phyloP scores from a whole-genome alignment of 805 yeast species.

The Candida odintsovae region DNA sequence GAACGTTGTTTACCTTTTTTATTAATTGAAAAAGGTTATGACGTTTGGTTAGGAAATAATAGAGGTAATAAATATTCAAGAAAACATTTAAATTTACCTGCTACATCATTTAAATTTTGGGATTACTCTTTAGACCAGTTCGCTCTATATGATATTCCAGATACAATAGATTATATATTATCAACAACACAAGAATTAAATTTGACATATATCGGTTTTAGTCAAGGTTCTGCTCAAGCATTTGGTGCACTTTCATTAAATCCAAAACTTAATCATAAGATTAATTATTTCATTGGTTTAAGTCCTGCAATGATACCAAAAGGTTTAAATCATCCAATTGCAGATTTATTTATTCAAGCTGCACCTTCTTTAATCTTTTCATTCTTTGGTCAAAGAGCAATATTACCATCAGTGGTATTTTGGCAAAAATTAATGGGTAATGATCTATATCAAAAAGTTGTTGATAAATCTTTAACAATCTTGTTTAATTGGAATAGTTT shows the following conservation, averaged over 20 bases:
- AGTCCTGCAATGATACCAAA: conserved; percentile 95
- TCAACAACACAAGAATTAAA: conserved; percentile 35
- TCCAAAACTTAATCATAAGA: conserved; percentile 52
- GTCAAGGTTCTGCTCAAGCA: conserved; percentile 93
- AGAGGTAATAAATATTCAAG: conserved; percentile 86
- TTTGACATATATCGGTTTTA: conserved; percentile 77
- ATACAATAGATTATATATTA: conserved; percentile 69
- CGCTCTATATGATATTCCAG: conserved; percentile 86
- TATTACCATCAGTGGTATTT: conserved; percentile 63
- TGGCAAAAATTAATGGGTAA: conserved; percentile 79
- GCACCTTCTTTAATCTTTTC: conserved; percentile 68
- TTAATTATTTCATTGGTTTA: conserved; percentile 64
- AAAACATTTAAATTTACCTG: conserved; percentile 19
- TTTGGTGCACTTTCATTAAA: conserved; percentile 73
- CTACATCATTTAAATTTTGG: conserved; percentile 58
- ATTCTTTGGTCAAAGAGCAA: conserved; percentile 67
- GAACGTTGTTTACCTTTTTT: conserved; percentile 60
- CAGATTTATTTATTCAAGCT: conserved; percentile 68
- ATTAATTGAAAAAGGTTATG: conserved; percentile 76
- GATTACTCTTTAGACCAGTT: conserved; percentile 88
- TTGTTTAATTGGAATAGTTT: conserved; percentile 68
- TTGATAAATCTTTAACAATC: conserved; percentile 54
- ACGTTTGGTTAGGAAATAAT: conserved; percentile 92
- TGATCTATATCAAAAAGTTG: conserved; percentile 57
- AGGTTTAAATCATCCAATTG: conserved; percentile 70